Percentiles rank a stretch among this genome's conserved stretches.
Evolutionary conservation across 2,329 filamentous ascomycete genomes (phyloP).

Genomic region (Alternaria sp.): DNA sequence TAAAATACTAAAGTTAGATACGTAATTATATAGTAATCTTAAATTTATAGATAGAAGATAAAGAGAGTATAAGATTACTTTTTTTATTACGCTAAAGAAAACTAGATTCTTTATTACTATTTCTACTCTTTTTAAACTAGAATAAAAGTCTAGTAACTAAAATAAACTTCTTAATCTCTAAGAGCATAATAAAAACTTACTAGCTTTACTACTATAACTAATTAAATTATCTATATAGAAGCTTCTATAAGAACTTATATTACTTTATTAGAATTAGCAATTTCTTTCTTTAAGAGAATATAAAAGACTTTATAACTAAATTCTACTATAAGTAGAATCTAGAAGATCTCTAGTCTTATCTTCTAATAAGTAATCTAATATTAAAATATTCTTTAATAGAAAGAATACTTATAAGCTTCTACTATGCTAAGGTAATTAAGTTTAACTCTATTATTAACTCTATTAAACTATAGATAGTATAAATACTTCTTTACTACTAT

Average conservation of each 20-base stretch:
- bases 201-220: conserved; percentile 3
- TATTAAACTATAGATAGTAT: neutral
- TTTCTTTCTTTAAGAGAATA: conserved; percentile 1
- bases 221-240: conserved; percentile 1
- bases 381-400: neutral
- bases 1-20: neutral
- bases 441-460: conserved; percentile 1
- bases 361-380: conserved; percentile 4
- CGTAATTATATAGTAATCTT: neutral
- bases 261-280: neutral
- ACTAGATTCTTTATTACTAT: neutral
- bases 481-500: neutral
- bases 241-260: neutral
- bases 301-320: neutral
- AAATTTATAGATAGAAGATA: neutral
- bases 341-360: conserved; percentile 7
- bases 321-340: conserved; percentile 6
- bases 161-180: neutral
- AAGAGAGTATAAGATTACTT: neutral
- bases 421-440: neutral
- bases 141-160: neutral
- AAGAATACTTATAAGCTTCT: conserved; percentile 7
- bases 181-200: neutral
- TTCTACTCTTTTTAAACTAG: neutral
- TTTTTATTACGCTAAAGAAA: neutral